Evolutionary conservation across 75 land plant genomes (phyloP).

Genomic region (Picea sitchensis): DNA sequence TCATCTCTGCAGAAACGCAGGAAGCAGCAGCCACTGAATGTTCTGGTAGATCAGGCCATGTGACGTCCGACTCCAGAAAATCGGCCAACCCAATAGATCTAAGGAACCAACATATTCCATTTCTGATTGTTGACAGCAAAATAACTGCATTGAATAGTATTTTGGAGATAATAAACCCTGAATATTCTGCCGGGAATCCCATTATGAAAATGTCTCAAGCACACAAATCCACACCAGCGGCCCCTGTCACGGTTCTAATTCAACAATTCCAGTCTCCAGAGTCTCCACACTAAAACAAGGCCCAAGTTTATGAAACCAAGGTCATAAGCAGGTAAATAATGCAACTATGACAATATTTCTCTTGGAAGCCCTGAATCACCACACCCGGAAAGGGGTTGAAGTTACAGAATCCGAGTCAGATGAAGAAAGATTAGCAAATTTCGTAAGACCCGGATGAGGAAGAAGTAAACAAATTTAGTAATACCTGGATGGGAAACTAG

Average conservation of each 20-base stretch:
- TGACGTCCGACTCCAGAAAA: conserved; percentile 33
- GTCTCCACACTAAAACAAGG: not conserved
- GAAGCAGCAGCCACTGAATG: not conserved
- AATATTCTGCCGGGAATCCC: conserved; percentile 59
- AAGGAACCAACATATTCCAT: conserved; percentile 17
- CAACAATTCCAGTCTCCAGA: not conserved
- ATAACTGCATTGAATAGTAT: conserved; percentile 33
- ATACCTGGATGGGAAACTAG: not conserved
- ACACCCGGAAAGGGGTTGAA: not conserved
- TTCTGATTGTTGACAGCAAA: conserved; percentile 27
- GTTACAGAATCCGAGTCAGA: not conserved
- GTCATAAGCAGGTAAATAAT: not conserved
- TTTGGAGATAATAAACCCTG: conserved; percentile 45
- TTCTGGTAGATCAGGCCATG: conserved; percentile 16
- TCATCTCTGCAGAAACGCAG: conserved; percentile 30
- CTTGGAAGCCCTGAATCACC: not conserved
- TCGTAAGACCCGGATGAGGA: not conserved
- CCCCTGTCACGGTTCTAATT: not conserved
- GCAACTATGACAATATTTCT: not conserved
- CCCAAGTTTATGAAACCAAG: not conserved
- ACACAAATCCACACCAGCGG: not conserved
- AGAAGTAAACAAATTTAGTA: not conserved
- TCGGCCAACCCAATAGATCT: conserved; percentile 36
- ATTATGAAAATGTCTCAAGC: conserved; percentile 8
- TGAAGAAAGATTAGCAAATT: not conserved